Evolutionary conservation across 2,329 filamentous ascomycete genomes (phyloP).

Genomic region (Tolypocladium ophioglossoides): DNA sequence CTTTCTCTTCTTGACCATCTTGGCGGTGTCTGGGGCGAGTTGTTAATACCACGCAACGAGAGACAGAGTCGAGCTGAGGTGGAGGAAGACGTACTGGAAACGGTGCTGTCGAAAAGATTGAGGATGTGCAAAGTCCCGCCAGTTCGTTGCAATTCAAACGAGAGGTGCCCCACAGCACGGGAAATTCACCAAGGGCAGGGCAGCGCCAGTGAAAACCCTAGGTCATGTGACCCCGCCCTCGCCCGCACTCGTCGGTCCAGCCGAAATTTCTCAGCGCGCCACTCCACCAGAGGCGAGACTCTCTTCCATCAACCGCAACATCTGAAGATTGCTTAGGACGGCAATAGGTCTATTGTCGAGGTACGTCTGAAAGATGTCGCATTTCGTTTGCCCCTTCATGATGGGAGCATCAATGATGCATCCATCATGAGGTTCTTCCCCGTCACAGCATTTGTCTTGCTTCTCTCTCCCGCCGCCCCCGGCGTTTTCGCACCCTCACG

Average conservation of each 20-base stretch:
- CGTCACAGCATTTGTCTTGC: not conserved
- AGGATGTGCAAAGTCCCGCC: slow-evolving; percentile 7
- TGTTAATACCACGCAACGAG: slow-evolving; percentile 20
- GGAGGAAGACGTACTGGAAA: slow-evolving; percentile 15
- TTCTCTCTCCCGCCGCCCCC: not conserved
- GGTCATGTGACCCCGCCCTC: slow-evolving; percentile 12
- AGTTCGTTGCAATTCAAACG: slow-evolving; percentile 4
- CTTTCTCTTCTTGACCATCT: slow-evolving; percentile 65
- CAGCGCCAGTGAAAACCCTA: slow-evolving; percentile 13
- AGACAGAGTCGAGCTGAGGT: slow-evolving; percentile 2
- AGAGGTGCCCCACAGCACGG: slow-evolving; percentile 5
- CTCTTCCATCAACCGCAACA: slow-evolving; percentile 28
- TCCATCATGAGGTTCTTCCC: slow-evolving; percentile 17
- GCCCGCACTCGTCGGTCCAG: not conserved
- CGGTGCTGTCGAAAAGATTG: slow-evolving; percentile 6
- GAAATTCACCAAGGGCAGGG: slow-evolving; percentile 8
- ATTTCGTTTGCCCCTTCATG: slow-evolving; percentile 13
- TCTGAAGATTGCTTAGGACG: slow-evolving; percentile 54
- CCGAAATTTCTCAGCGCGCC: slow-evolving; percentile 17
- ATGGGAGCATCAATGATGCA: slow-evolving; percentile 17
- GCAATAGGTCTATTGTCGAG: slow-evolving; percentile 51
- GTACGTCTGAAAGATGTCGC: slow-evolving; percentile 47
- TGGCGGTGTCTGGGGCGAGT: slow-evolving; percentile 42
- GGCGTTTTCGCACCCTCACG: not conserved
- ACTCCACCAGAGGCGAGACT: slow-evolving; percentile 13